Evolutionary conservation across 2,329 filamentous ascomycete genomes (phyloP).

Genomic region (Rutstroemia sp.): DNA sequence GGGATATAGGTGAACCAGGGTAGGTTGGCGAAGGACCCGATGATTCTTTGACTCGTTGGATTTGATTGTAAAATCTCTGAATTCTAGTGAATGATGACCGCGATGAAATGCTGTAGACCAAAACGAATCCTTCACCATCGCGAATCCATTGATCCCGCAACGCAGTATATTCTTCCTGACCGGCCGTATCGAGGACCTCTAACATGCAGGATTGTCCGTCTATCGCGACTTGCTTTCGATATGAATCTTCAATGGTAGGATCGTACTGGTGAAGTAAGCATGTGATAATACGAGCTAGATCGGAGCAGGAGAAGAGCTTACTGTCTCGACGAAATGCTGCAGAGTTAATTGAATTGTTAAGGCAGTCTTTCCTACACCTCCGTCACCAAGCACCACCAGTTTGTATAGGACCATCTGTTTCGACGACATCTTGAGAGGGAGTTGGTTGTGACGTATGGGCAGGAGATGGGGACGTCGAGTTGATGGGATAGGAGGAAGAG

Average conservation of each 20-base stretch:
- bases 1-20: conserved; percentile 63
- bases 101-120: conserved; percentile 98
- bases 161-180: conserved; percentile 97
- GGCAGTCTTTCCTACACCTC: conserved; percentile 89
- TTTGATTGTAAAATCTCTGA: conserved; percentile 92
- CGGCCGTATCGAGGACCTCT: conserved; percentile 93
- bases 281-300: background rate
- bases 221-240: conserved; percentile 86
- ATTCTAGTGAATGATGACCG: conserved; percentile 92
- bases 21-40: conserved; percentile 69
- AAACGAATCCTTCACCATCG: conserved; percentile 92
- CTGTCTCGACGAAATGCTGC: conserved; percentile 96
- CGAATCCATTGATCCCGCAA: conserved; percentile 97
- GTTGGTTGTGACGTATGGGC: conserved; percentile 6
- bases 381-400: conserved; percentile 89
- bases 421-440: background rate
- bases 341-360: conserved; percentile 94
- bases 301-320: conserved; percentile 33
- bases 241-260: conserved; percentile 82
- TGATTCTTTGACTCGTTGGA: conserved; percentile 94
- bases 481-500: background rate
- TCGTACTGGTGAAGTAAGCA: conserved; percentile 47
- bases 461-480: background rate
- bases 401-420: conserved; percentile 85
- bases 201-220: conserved; percentile 95